Evolutionary conservation across 2,329 filamentous ascomycete species (phyloP), one percentile per base, ranked within the genome.

Genomic region (Colletotrichum somersetense): DNA sequence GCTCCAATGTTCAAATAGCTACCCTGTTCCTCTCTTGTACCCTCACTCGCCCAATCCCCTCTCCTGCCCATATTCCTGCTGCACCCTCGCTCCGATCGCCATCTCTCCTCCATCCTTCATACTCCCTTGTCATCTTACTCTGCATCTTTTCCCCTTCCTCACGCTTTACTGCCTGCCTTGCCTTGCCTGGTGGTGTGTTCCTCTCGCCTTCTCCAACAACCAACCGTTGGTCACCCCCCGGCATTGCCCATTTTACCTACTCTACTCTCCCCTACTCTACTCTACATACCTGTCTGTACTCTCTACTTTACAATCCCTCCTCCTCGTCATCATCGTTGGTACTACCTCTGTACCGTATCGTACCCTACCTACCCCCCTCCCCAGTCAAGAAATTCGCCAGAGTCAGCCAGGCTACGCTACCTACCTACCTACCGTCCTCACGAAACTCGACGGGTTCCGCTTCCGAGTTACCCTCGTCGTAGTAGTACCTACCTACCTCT

Each of bases 381-480:
- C 61, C 46, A 40, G 46, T 62, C 61, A 50, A 23, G 44, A 50
- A 42, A 40, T 20, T 48, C 38, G 61, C 35, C 61, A 63, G 69
- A 66, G 61, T n/a, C 46, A 48, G 61, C 56, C 42, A 69, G 59
- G 44, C 44, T 44, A 18, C 40, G 30, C 40, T 42, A 18, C 40
- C 40, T 26, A 26, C 26, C 26, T 26, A 26, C 26, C 26, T 44
- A 56, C 50, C 56, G 44, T 80, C 78, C 78, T n/a, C 77, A 80
- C 81, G 76, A 79, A 79, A 78, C 78, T 50, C 23, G 75, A 79
- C 80, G 78, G 81, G 78, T 77, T 78, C 78, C 75, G 76, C 77
- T 83, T 81, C 80, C 81, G 80, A 72, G 67, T 42, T 8, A 64
- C 40, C 55, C 66, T 72, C 52, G 66, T 64, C 69, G 61, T 61